These are phyloP conservation scores for Tardiomyces depauwii DNA, from an alignment of 1,139 yeast genomes.

Conservation along the genomic window DNA sequence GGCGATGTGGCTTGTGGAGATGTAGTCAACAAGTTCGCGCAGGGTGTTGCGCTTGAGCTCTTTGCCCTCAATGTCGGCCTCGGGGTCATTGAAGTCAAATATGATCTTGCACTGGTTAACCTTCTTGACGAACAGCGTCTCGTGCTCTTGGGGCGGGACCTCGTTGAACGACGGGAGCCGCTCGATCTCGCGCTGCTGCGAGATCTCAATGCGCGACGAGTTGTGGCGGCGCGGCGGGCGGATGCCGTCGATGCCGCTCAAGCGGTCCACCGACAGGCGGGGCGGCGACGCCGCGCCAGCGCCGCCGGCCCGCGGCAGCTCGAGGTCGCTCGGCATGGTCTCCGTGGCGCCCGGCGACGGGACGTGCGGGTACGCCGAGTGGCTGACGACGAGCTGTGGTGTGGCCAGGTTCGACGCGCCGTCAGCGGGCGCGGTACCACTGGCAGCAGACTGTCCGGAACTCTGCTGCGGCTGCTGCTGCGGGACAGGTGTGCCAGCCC, in stretches of 20 bases:
- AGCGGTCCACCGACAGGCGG: slow-evolving; percentile 22
- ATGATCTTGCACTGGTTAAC: slow-evolving; percentile 90
- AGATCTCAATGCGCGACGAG: slow-evolving; percentile 80
- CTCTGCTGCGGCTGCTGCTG: too few relatives aligned
- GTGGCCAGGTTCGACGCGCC: neutral
- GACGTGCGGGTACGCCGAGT: slow-evolving; percentile 10
- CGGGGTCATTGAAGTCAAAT: slow-evolving; percentile 91
- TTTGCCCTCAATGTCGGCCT: slow-evolving; percentile 83
- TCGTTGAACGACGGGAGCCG: slow-evolving; percentile 85
- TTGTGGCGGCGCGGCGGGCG: slow-evolving; percentile 87
- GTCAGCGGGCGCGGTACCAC: neutral
- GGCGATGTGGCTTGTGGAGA: slow-evolving; percentile 61
- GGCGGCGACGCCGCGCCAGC: slow-evolving; percentile 5
- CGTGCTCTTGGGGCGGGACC: slow-evolving; percentile 77
- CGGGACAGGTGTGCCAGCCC: too few relatives aligned
- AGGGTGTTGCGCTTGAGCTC: slow-evolving; percentile 81
- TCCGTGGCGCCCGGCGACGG: slow-evolving; percentile 29
- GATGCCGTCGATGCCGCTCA: slow-evolving; percentile 43
- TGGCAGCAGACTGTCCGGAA: neutral
- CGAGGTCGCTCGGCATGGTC: slow-evolving; percentile 28
- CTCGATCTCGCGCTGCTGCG: slow-evolving; percentile 59
- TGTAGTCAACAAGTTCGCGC: slow-evolving; percentile 81
- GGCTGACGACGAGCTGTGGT: slow-evolving; percentile 1
- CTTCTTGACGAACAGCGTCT: slow-evolving; percentile 71
- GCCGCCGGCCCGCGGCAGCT: slow-evolving; percentile 15